Base-by-base conservation (phyloP, 805 yeast genomes). In the Candida maltosa region DNA sequence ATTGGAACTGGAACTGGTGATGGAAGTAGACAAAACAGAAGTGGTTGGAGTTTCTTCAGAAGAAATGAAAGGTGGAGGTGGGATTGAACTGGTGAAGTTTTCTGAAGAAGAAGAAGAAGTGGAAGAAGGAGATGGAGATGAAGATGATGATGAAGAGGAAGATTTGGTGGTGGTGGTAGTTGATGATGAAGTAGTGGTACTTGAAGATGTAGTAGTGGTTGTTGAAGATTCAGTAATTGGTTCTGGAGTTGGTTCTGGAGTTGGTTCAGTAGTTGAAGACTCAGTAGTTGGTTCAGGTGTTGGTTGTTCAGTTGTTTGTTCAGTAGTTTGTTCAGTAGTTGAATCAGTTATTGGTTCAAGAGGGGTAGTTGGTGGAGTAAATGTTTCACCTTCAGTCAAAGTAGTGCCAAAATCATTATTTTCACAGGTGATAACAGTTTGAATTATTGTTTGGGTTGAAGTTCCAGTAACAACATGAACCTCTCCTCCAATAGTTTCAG, bases 391-490 rank as follows among this genome's bases (percentile, higher is more conserved):
- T 15, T 26, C 15, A n/a, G 25, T 26, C 18, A 35, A 20, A 9
- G 34, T 35, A n/a, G 33, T 21, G 6, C 26, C 38, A 20, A 14
- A 29, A 19, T 25, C 33, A 30, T 12, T 16, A 26, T 32, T 30
- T 5, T 24, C 30, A 26, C 35, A 32, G 14, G 29, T 25, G 12
- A 32, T 30, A 32, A 32, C 25, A 17, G 35, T 32, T 26, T 32
- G 30, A 14, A 30, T 32, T 15, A 18, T 19, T n/a, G 14, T 22
- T 15, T 25, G 15, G 19, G 35, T 32, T 5, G 24, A 14, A 20
- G 30, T 19, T 7, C 29, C 35, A 24, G 35, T 32, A 10, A 16
- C 22, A 16, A 29, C 14, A 22, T 11, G 37, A 16, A 17, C 31
- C 37, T n/a, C 23, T 34, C 29, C 12, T 22, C 23, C 18, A 24